Evolutionary conservation across 805 yeast genomes (phyloP).

Genomic region (Cyberlindnera euphorbiae): DNA sequence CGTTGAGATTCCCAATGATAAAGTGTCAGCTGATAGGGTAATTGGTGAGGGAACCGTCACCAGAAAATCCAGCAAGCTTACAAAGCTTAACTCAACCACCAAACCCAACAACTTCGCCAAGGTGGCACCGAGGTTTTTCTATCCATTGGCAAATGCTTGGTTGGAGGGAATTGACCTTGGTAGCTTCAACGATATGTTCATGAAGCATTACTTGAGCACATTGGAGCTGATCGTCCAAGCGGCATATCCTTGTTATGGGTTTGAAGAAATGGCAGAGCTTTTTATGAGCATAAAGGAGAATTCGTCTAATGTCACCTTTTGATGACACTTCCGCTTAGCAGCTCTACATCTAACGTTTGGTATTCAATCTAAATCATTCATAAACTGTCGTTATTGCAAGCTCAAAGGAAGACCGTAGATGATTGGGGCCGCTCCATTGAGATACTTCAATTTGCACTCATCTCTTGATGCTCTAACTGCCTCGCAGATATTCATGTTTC

Average conservation of each 20-base stretch:
- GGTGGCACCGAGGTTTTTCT: conserved; percentile 42
- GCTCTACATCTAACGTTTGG: not conserved
- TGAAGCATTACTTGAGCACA: conserved; percentile 47
- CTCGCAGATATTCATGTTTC: conserved; percentile 33
- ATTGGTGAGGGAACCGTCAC: conserved; percentile 18
- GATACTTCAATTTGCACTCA: conserved; percentile 60
- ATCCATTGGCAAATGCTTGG: conserved; percentile 52
- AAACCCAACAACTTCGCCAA: conserved; percentile 30
- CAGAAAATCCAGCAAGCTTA: conserved; percentile 34
- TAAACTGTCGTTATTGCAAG: conserved; percentile 13
- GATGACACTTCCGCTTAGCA: not conserved
- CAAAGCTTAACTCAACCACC: conserved; percentile 8
- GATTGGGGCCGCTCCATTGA: conserved; percentile 93
- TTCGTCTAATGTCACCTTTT: conserved; percentile 9
- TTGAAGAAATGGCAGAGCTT: conserved; percentile 30
- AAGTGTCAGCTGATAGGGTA: too few relatives aligned
- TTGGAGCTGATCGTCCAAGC: conserved; percentile 41
- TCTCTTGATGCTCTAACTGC: conserved; percentile 64
- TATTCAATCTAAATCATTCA: too few relatives aligned
- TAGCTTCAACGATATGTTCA: conserved; percentile 44
- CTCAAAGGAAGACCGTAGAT: conserved; percentile 78
- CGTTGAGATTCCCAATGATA: too few relatives aligned
- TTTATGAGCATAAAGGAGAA: conserved; percentile 25
- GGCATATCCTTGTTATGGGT: conserved; percentile 41
- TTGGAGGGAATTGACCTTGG: conserved; percentile 51